Conservation (phyloP, 805 yeast genomes). For the Naumovozyma dairenensis region DNA sequence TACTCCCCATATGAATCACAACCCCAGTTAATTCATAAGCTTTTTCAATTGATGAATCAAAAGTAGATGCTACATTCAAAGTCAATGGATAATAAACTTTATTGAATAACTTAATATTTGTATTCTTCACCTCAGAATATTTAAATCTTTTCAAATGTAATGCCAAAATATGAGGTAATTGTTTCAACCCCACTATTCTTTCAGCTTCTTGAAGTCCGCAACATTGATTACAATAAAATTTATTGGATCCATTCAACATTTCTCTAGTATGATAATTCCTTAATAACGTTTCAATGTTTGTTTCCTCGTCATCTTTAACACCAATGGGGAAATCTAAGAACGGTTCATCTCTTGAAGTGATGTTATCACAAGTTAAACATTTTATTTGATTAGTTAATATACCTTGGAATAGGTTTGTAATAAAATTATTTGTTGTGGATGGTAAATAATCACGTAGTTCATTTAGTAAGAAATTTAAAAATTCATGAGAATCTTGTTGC, state of each 20-base stretch:
- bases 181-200: slow-evolving; percentile 71
- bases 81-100: slow-evolving; percentile 71
- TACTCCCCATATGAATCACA: slow-evolving; percentile 93
- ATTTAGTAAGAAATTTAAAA: slow-evolving; percentile 76
- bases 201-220: slow-evolving; percentile 89
- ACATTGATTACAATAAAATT: slow-evolving; percentile 87
- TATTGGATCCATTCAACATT: slow-evolving; percentile 74
- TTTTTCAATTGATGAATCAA: slow-evolving; percentile 33
- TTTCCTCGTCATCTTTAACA: slow-evolving; percentile 61
- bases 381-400: slow-evolving; percentile 75
- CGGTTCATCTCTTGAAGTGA: slow-evolving; percentile 72
- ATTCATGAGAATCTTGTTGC: slow-evolving; percentile 99
- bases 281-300: slow-evolving; percentile 45
- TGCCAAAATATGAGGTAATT: slow-evolving; percentile 68
- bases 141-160: slow-evolving; percentile 87
- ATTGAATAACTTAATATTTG: slow-evolving; percentile 79
- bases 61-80: slow-evolving; percentile 51
- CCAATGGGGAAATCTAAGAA: slow-evolving; percentile 84
- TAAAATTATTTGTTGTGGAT: slow-evolving; percentile 32
- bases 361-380: slow-evolving; percentile 80
- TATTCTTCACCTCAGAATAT: slow-evolving; percentile 71
- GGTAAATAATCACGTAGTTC: slow-evolving; percentile 42
- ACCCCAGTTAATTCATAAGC: slow-evolving; percentile 76
- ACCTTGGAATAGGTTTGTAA: slow-evolving; percentile 76
- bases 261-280: slow-evolving; percentile 65